phyloP scores from a whole-genome alignment of 192 early-diverging fungal genomes.

The Coemansia sp. region DNA sequence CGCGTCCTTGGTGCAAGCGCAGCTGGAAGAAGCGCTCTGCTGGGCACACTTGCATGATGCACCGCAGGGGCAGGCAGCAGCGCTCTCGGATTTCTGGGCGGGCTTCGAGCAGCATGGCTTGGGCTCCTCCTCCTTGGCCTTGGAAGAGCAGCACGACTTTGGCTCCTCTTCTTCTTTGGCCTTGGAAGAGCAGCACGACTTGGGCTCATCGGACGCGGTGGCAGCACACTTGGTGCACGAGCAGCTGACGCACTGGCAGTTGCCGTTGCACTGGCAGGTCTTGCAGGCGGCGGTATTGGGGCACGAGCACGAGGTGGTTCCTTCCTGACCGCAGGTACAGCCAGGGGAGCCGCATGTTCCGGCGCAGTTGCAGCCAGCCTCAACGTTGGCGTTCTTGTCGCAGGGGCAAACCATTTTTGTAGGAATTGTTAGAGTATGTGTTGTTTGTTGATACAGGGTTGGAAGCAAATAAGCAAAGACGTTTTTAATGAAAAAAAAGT shows the following conservation, averaged over 20 bases:
- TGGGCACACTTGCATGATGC: constrained; percentile 20
- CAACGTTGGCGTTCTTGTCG: constrained; percentile 15
- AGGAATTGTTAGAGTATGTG: not conserved
- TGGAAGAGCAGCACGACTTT: constrained; percentile 16
- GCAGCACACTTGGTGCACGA: constrained; percentile 12
- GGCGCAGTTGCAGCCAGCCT: constrained; percentile 25
- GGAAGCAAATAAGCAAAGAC: constrained; percentile 1
- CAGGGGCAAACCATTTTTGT: constrained; percentile 16
- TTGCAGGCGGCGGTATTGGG: constrained; percentile 19
- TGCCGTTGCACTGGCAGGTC: constrained; percentile 29
- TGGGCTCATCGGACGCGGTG: not conserved
- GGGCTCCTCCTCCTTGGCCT: constrained; percentile 4
- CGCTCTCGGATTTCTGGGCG: not conserved
- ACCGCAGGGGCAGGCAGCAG: constrained; percentile 15
- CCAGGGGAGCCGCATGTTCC: constrained; percentile 20
- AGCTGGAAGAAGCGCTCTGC: not conserved
- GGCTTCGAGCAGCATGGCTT: constrained; percentile 15
- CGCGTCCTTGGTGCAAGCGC: constrained; percentile 11
- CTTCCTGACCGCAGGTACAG: constrained; percentile 39
- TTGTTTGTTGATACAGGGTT: constrained; percentile 1
- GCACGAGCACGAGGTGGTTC: constrained; percentile 29
- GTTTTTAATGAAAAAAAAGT: no score
- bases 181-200: constrained; percentile 15
- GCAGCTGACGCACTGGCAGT: constrained; percentile 28
- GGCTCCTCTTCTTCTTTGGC: not conserved